Evolutionary conservation across 495 filamentous ascomycete species (phyloP).

Genomic region (Talaromyces adpressus): DNA sequence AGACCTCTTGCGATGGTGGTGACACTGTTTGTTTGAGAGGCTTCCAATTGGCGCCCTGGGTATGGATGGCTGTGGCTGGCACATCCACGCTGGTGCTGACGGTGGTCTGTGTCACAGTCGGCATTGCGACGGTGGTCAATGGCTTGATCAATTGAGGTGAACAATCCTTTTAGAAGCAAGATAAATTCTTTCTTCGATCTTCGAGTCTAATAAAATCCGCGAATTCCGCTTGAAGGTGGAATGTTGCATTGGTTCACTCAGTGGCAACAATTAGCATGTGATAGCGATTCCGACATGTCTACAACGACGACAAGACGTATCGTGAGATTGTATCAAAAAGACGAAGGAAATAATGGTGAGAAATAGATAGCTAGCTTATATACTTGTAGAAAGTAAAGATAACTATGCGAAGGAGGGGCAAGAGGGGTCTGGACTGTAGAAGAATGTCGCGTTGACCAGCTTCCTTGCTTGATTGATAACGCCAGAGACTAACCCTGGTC

Average conservation of each 20-base stretch:
- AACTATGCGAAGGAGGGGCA: not conserved
- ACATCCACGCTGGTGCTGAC: constrained; percentile 5
- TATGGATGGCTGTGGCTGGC: not conserved
- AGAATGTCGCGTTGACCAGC: not conserved
- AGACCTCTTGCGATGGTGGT: not conserved
- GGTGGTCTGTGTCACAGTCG: constrained; percentile 1
- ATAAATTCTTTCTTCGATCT: not conserved
- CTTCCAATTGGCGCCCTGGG: not conserved
- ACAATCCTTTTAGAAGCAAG: no score
- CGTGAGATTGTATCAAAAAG: not conserved
- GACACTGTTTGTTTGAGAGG: not conserved
- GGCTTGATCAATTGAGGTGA: not conserved
- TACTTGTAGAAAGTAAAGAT: not conserved
- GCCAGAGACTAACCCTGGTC: no score
- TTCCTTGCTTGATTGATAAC: not conserved
- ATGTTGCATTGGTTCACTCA: constrained; percentile 1
- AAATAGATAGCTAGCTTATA: not conserved
- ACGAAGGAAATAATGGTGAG: not conserved
- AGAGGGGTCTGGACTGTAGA: not conserved
- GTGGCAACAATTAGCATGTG: not conserved
- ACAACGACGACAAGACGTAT: not conserved
- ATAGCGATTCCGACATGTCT: not conserved
- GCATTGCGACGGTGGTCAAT: not conserved
- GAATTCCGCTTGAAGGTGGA: not conserved
- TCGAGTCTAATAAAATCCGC: not conserved